These are phyloP conservation scores for Vitis rupestris DNA, from an alignment of 164 flowering plant genomes.

Conservation along the genomic window DNA sequence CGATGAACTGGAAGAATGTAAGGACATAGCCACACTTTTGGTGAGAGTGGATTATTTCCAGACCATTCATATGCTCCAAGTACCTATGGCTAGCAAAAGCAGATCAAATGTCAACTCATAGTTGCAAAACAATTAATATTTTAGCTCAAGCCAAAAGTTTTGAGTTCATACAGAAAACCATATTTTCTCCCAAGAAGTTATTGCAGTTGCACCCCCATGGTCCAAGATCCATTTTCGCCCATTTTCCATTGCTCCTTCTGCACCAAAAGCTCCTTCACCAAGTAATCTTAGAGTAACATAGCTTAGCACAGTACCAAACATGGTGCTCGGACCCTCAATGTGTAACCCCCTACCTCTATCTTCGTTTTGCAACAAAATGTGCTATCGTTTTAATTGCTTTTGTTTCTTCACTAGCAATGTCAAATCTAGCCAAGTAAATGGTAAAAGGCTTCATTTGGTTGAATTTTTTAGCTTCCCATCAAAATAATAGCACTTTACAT, in stretches of 20 bases:
- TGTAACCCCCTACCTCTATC: too few relatives aligned
- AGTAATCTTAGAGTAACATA: too few relatives aligned
- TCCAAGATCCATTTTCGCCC: conserved; percentile 15
- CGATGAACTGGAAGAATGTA: conserved; percentile 4
- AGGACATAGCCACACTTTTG: conserved; percentile 8
- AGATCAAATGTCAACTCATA: background rate
- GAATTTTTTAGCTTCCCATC: too few relatives aligned
- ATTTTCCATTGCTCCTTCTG: conserved; percentile 5
- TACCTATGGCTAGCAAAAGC: background rate
- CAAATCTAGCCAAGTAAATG: too few relatives aligned
- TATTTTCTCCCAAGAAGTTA: conserved; percentile 16
- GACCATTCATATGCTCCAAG: conserved; percentile 10
- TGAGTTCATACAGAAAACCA: conserved; percentile 10
- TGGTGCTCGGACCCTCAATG: too few relatives aligned
- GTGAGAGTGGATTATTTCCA: conserved; percentile 8
- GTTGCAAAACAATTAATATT: background rate
- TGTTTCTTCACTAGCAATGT: too few relatives aligned
- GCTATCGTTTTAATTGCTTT: too few relatives aligned
- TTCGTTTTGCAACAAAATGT: too few relatives aligned
- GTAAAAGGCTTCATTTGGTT: too few relatives aligned
- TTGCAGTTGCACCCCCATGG: conserved; percentile 14
- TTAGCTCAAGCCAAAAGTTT: background rate
- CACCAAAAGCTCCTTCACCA: background rate
- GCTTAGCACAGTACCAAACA: too few relatives aligned
- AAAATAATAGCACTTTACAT: too few relatives aligned